phyloP scores from a whole-genome alignment of 768 basidiomycete species.

The Auriscalpium orientale region DNA sequence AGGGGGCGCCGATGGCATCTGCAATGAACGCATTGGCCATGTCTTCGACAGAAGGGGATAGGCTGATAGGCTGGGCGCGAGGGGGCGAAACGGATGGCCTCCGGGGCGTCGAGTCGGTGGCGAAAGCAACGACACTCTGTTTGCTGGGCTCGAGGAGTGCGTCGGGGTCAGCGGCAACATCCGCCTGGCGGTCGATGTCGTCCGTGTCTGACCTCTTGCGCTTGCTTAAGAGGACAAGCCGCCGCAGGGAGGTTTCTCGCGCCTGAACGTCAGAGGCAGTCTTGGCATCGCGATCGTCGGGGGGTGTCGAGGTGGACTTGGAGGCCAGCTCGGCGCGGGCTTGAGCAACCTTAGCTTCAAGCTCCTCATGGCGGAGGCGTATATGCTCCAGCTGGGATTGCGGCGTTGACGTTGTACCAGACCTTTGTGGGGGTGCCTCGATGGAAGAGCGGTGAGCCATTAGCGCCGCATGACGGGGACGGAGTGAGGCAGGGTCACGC shows the following conservation, averaged over 20 bases:
- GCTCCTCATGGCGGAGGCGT: neutral
- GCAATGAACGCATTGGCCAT: neutral
- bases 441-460: too few species aligned
- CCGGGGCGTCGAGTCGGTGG: neutral
- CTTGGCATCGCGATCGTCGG: neutral
- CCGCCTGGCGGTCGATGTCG: constrained; percentile 21
- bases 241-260: constrained; percentile 31
- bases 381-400: too few species aligned
- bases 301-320: neutral
- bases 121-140: neutral
- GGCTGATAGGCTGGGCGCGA: neutral
- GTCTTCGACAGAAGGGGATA: neutral
- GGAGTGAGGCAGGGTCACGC: too few species aligned
- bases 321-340: neutral
- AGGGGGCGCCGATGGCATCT: neutral
- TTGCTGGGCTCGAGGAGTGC: neutral
- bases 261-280: constrained; percentile 22
- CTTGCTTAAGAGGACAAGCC: constrained; percentile 28
- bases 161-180: constrained; percentile 24
- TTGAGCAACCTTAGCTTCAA: neutral
- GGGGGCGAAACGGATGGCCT: neutral
- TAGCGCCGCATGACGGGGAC: too few species aligned
- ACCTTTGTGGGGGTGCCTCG: too few species aligned
- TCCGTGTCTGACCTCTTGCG: constrained; percentile 20
- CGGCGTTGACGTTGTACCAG: too few species aligned